Conservation (phyloP, 805 yeast species). For the Candida yuanshanica region DNA sequence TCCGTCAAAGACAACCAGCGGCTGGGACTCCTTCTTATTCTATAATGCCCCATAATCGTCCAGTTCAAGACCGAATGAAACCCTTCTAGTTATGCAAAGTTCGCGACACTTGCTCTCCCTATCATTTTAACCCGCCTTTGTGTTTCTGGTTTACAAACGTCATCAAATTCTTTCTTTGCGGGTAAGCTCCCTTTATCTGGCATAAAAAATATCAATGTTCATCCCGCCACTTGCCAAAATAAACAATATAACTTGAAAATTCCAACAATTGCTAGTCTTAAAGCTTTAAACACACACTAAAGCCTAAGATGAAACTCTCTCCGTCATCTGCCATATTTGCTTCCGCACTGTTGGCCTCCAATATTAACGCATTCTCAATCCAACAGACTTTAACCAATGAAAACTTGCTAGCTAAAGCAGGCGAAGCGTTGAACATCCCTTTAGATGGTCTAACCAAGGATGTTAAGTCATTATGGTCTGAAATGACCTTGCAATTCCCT, state of each 20-base stretch:
- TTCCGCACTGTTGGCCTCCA: constrained; percentile 10
- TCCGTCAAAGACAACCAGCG: no score
- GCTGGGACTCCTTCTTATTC: no score
- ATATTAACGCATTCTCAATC: constrained; percentile 25
- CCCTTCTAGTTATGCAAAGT: no score
- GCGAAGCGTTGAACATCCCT: constrained; percentile 47
- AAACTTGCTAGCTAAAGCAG: constrained; percentile 41
- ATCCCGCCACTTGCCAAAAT: background rate
- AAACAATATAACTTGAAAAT: background rate
- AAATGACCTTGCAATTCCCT: constrained; percentile 58
- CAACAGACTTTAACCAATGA: constrained; percentile 27
- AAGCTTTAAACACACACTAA: background rate
- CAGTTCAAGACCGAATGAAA: no score
- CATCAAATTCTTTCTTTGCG: no score
- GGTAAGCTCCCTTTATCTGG: no score
- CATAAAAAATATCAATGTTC: no score
- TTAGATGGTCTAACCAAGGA: constrained; percentile 42
- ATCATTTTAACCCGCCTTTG: no score
- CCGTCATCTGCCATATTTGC: constrained; percentile 5
- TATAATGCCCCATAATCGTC: no score
- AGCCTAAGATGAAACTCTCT: constrained; percentile 10
- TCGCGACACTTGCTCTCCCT: no score
- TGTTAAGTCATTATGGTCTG: constrained; percentile 53
- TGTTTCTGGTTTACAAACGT: no score
- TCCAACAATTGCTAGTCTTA: background rate